Percentiles rank a stretch among this genome's conserved stretches.
Evolutionary conservation across 140 eudicot species (phyloP).

Genomic region (Senecio squalidus): DNA sequence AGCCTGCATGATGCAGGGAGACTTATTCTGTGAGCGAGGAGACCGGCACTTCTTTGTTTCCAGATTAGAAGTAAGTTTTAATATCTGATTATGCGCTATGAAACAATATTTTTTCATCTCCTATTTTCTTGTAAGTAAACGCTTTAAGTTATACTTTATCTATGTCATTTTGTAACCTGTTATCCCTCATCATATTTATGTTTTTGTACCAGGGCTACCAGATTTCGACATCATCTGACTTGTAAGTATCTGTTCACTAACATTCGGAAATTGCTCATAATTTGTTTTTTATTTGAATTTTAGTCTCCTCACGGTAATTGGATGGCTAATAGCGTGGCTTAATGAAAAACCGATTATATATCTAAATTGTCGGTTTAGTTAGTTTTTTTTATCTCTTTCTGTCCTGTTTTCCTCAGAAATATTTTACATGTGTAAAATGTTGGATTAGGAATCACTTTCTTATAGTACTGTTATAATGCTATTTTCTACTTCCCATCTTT

Average conservation of each 20-base stretch:
- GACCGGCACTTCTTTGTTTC: slow-evolving; percentile 64
- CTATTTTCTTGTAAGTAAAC: no score
- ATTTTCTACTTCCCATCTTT: no score
- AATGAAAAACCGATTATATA: no score
- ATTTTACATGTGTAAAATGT: no score
- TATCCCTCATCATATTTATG: not conserved
- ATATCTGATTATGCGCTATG: not conserved
- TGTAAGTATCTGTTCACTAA: slow-evolving; percentile 42
- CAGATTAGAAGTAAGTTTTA: slow-evolving; percentile 56
- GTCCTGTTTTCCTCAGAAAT: no score
- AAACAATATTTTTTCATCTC: no score
- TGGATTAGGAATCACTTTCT: no score
- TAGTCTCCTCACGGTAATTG: not conserved
- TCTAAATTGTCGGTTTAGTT: no score
- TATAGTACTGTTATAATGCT: no score
- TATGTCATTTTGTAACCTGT: not conserved
- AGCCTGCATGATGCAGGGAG: slow-evolving; percentile 47
- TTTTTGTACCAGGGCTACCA: slow-evolving; percentile 55
- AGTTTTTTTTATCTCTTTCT: no score
- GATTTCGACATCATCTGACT: slow-evolving; percentile 56
- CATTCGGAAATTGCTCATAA: not conserved
- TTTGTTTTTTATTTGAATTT: no score
- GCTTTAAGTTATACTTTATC: not conserved
- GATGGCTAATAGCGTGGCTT: no score
- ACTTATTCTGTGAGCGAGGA: slow-evolving; percentile 57